These are phyloP conservation scores for Entomophthora muscae DNA, from an alignment of 371 early-diverging fungal species.

Conservation along the genomic window DNA sequence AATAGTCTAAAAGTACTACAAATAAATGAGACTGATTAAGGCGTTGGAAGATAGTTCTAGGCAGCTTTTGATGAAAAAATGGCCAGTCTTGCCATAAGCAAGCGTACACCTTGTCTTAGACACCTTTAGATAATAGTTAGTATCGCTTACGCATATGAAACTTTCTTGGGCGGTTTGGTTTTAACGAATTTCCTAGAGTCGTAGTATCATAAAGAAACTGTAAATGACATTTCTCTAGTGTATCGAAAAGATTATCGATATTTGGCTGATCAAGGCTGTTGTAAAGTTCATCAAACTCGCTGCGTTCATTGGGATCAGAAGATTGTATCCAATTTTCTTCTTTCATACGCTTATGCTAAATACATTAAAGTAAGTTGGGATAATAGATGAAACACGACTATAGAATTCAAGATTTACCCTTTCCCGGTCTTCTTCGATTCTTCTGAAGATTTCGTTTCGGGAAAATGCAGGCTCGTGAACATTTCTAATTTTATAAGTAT, in stretches of 20 bases:
- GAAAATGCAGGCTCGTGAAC: not conserved
- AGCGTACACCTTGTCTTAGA: no score
- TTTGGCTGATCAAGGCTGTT: not conserved
- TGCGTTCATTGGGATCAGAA: not conserved
- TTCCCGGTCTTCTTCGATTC: not conserved
- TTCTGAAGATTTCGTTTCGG: not conserved
- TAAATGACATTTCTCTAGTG: not conserved
- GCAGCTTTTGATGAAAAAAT: no score
- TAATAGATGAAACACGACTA: no score
- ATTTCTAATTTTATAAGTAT: no score
- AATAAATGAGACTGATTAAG: no score
- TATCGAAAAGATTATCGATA: not conserved
- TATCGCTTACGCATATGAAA: no score
- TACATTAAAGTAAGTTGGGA: no score
- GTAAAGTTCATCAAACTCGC: not conserved
- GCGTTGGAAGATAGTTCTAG: no score
- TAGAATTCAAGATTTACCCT: not conserved
- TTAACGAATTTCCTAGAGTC: not conserved
- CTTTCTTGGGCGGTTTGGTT: no score
- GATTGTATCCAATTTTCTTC: not conserved
- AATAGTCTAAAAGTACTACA: no score
- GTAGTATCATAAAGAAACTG: not conserved
- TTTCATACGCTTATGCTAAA: not conserved
- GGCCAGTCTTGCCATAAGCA: no score
- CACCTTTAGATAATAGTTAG: no score